These are phyloP conservation scores for Naganishia vishniacii DNA, from an alignment of 768 basidiomycete species.

Conservation along the genomic window DNA sequence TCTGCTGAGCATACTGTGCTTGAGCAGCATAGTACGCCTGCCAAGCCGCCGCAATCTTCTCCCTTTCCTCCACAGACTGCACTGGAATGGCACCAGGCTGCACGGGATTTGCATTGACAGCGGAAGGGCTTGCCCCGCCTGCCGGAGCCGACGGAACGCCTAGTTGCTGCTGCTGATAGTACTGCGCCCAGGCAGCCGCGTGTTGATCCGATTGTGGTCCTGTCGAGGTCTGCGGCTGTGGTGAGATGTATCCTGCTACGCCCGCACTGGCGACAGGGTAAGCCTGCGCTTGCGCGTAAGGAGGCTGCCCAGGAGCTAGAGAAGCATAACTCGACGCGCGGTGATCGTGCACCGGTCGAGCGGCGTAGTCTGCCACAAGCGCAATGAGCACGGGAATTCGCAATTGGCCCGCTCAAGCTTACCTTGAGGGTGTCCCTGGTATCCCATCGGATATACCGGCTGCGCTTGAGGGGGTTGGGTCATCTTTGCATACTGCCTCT, in stretches of 20 bases:
- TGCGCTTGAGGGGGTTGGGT: slow-evolving; percentile 58
- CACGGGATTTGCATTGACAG: slow-evolving; percentile 6
- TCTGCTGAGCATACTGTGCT: slow-evolving; percentile 19
- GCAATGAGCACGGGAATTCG: background rate
- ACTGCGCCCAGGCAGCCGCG: slow-evolving; percentile 34
- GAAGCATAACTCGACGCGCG: slow-evolving; percentile 17
- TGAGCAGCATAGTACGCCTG: slow-evolving; percentile 31
- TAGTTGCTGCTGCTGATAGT: slow-evolving; percentile 28
- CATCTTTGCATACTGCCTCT: slow-evolving; percentile 85
- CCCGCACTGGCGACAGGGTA: background rate
- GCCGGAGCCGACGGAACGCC: slow-evolving; percentile 12
- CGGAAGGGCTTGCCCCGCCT: slow-evolving; percentile 11
- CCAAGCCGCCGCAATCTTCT: slow-evolving; percentile 28
- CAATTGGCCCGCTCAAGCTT: background rate
- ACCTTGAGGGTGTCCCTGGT: slow-evolving; percentile 14
- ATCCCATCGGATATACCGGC: slow-evolving; percentile 24
- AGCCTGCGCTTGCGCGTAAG: background rate
- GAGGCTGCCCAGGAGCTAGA: background rate
- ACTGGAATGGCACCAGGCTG: background rate
- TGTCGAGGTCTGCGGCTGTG: slow-evolving; percentile 44
- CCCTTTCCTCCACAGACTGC: slow-evolving; percentile 24
- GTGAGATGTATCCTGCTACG: slow-evolving; percentile 38
- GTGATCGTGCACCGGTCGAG: background rate
- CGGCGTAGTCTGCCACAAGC: slow-evolving; percentile 2
- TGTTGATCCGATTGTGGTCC: slow-evolving; percentile 36